Evolutionary conservation across 495 filamentous ascomycete species (phyloP), one percentile per base, ranked within the genome.

Genomic region (Trichoderma virens): DNA sequence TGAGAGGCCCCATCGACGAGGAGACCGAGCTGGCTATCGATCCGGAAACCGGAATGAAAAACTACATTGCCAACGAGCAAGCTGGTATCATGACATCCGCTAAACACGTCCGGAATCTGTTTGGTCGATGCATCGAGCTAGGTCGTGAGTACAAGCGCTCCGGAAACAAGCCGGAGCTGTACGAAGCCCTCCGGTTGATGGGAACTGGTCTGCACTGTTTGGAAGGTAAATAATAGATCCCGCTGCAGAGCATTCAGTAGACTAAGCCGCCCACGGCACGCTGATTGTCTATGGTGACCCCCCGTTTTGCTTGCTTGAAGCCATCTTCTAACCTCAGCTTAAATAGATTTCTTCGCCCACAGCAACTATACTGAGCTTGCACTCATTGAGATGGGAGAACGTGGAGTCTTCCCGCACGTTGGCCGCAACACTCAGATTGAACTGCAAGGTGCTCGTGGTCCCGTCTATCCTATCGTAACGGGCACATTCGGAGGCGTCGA

Each of bases 401-500:
- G 74, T 2, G 82, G 86, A 60, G 75, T 94, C 45, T 97, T 97
- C 72, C 90, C 92, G 25, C 91, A 95, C 70, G 90, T 95, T 64
- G 92, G 92, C 34, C 82, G 88, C 59, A 70, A 80, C 64, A 89
- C 90, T 5, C 78, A 80, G 70, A 69, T 94, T 23, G 75, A 83
- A 31, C 75, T 97, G 25, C 77, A 76, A n/a, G 92, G 90, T 20
- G 84, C 80, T 64, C 79, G 78, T 16, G 68, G 79, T 20, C 70
- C 80, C 9, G 86, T 96, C 64, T 96, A 86, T 67, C 92, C 92
- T 13, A 75, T 91, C 66, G 80, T 96, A 56, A 97, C 92, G 7
- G 92, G 92, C 63, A 96, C 93, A 3, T 97, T 96, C 75, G 92
- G 92, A 34, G 91, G 91, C 62, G 92, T 95, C 11, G 91, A 95